Evolutionary conservation across 768 basidiomycete genomes (phyloP).

Genomic region (Phanerochaete carnosa): DNA sequence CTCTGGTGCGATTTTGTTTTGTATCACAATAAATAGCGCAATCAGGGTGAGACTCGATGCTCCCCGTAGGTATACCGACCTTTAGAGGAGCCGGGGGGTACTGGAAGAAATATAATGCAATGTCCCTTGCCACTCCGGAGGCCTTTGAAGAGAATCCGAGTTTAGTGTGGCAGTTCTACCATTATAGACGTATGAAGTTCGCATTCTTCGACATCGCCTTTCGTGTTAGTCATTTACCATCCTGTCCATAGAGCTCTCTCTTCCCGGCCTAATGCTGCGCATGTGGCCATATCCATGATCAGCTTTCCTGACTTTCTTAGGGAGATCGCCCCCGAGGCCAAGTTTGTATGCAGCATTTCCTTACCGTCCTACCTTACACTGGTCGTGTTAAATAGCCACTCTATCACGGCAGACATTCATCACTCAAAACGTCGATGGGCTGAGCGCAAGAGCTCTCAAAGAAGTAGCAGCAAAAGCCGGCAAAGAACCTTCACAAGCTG

Average conservation of each 20-base stretch:
- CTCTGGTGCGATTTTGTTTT: too few relatives aligned
- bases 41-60: neutral
- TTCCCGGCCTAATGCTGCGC: conserved; percentile 54
- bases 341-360: conserved; percentile 6
- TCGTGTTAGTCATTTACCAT: neutral
- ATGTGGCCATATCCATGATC: conserved; percentile 45
- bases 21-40: neutral
- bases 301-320: conserved; percentile 37
- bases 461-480: conserved; percentile 9
- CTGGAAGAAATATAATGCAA: conserved; percentile 50
- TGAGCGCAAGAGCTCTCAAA: conserved; percentile 39
- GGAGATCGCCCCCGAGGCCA: conserved; percentile 36
- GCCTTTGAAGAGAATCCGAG: conserved; percentile 47
- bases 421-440: conserved; percentile 63
- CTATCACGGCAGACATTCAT: conserved; percentile 33
- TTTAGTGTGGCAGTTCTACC: conserved; percentile 64
- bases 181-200: conserved; percentile 53
- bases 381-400: neutral
- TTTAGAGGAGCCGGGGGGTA: conserved; percentile 50
- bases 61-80: conserved; percentile 36
- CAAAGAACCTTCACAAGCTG: neutral
- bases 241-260: conserved; percentile 37
- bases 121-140: conserved; percentile 49
- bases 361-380: conserved; percentile 39
- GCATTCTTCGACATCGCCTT: neutral